Evolutionary conservation across 1,284 basidiomycete species (phyloP), one percentile per base, ranked within the genome.

Genomic region (Anthracocystis setariae): DNA sequence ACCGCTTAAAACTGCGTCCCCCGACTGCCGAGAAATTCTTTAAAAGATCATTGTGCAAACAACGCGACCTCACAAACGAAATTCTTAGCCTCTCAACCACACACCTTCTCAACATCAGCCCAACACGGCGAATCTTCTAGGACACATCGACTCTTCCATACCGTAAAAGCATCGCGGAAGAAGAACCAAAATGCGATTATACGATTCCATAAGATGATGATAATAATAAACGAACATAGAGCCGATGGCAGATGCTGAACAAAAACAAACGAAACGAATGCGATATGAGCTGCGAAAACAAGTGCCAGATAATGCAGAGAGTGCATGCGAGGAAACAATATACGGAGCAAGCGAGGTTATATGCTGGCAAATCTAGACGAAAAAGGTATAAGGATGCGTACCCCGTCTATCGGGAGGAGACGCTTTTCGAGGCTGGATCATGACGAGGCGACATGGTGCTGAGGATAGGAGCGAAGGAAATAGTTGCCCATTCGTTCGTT

Each of bases 381-480:
- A 37, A 37, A 37, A n/a, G 29, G 29, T 29, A 29, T 29, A 12
- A n/a, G n/a, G n/a, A n/a, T n/a, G n/a, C n/a, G n/a, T n/a, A n/a
- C n/a, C n/a, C n/a, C n/a, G 8, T 33, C 8, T 37, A 5, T 37
- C 13, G 8, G 8, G 35, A 37, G n/a, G 15, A 37, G 35, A 37
- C 17, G 35, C 35, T 29, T 23, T 44, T 20, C 9, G 17, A 18
- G 35, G 13, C 35, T 12, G 29, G 35, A 21, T 51, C n/a, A 52
- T n/a, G 47, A 50, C 1, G 47, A 37, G 35, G 53, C 7, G 38
- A 42, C 24, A 8, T 46, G 56, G 18, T 55, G 52, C 39, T 65
- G 63, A n/a, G 56, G 25, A 3, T 38, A 12, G 18, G 63, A 55
- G 15, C 63, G 40, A 9, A 52, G 35, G 8, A 59, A 24, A 32